Percentiles rank a stretch among this genome's conserved stretches.
These are phyloP conservation scores for Rhizophora mangle DNA, from an alignment of 345 rosid species.

Conservation along the genomic window DNA sequence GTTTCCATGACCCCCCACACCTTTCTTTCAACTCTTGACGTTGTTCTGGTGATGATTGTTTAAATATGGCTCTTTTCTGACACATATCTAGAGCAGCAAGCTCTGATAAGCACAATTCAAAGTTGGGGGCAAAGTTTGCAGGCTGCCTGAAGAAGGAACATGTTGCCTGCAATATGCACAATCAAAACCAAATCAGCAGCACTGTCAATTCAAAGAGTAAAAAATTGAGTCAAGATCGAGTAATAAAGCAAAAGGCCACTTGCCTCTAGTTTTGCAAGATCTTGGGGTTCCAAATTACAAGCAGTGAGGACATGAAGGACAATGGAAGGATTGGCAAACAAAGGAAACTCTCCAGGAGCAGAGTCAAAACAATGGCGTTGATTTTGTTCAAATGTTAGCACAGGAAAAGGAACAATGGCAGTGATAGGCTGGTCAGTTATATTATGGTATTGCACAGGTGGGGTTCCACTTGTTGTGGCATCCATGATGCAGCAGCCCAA, in stretches of 20 bases:
- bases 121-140: conserved; percentile 79
- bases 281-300: conserved; percentile 83
- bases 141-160: conserved; percentile 95
- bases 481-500: conserved; percentile 79
- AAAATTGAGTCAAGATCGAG: conserved; percentile 19
- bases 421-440: conserved; percentile 67
- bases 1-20: conserved; percentile 97
- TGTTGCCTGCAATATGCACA: conserved; percentile 64
- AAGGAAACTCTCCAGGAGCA: conserved; percentile 93
- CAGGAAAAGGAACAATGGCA: conserved; percentile 47
- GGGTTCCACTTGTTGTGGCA: conserved; percentile 72
- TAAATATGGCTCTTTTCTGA: conserved; percentile 72
- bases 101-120: conserved; percentile 76
- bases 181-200: conserved; percentile 55
- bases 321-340: conserved; percentile 89
- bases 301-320: conserved; percentile 90
- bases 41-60: conserved; percentile 61
- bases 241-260: conserved; percentile 23
- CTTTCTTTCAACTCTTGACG: conserved; percentile 58
- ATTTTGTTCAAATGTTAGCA: conserved; percentile 54
- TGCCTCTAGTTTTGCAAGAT: conserved; percentile 98
- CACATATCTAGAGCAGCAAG: conserved; percentile 95
- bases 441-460: conserved; percentile 60
- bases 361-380: conserved; percentile 76
- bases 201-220: conserved; percentile 43